These are phyloP conservation scores for Arabis hirsuta DNA, from an alignment of 345 rosid species.

Conservation along the genomic window DNA sequence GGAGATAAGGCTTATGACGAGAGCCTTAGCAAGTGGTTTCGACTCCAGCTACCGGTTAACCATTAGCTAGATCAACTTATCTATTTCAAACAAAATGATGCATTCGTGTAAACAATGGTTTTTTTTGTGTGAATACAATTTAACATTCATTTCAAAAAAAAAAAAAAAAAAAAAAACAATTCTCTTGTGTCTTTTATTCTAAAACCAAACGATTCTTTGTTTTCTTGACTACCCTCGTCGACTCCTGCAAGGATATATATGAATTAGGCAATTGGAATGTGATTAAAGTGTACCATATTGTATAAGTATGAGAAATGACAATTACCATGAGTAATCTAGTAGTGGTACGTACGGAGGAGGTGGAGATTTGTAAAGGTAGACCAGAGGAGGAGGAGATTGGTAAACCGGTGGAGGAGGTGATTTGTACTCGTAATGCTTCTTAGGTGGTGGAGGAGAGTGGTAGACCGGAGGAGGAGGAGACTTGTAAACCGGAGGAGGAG, in stretches of 20 bases:
- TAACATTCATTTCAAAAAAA: no score
- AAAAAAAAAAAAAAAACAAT: no score
- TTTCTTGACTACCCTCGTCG: slow-evolving; percentile 26
- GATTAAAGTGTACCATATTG: slow-evolving; percentile 6
- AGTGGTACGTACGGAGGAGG: slow-evolving; percentile 61
- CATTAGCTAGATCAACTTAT: no score
- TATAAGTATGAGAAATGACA: slow-evolving; percentile 17
- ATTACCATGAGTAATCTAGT: slow-evolving; percentile 48
- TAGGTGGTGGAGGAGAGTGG: neutral
- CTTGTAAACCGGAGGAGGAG: slow-evolving; percentile 39
- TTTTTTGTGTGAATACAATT: no score
- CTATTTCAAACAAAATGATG: no score
- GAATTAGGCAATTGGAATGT: neutral
- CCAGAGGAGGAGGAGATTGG: slow-evolving; percentile 33
- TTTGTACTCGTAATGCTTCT: no score
- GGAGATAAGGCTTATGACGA: no score
- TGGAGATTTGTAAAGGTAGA: slow-evolving; percentile 46
- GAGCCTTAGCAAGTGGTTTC: no score
- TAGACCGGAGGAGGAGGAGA: slow-evolving; percentile 34
- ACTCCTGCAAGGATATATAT: slow-evolving; percentile 34
- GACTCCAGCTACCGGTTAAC: no score
- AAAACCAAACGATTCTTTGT: slow-evolving; percentile 23
- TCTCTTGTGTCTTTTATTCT: slow-evolving; percentile 34
- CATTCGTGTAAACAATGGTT: no score
- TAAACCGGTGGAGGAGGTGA: neutral